Evolutionary conservation across 371 early-diverging fungal genomes (phyloP).

Genomic region (Mucor ambiguus): DNA sequence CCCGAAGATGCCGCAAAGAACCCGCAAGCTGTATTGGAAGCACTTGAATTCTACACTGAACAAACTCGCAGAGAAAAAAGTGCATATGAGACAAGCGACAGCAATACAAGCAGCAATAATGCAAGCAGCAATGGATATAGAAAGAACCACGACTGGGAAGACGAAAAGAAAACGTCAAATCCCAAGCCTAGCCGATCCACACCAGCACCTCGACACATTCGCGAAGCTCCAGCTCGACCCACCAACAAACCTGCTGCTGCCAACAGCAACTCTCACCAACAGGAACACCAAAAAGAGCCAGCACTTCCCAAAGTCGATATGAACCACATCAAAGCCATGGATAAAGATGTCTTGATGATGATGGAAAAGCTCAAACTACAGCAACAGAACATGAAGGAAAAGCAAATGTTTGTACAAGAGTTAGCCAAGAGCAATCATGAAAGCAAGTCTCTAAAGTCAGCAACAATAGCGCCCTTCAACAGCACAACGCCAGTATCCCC

Average conservation of each 20-base stretch:
- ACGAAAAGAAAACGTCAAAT: conserved; percentile 15
- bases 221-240: conserved; percentile 23
- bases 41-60: conserved; percentile 95
- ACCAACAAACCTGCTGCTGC: not conserved
- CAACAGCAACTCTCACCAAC: not conserved
- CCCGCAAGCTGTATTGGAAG: conserved; percentile 97
- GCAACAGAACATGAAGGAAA: conserved; percentile 4
- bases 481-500: conserved; percentile 8
- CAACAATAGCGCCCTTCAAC: not conserved
- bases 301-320: conserved; percentile 12
- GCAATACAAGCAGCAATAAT: not conserved
- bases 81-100: conserved; percentile 32
- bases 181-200: conserved; percentile 31
- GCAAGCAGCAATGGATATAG: not conserved
- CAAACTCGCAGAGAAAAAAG: conserved; percentile 57
- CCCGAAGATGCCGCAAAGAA: conserved; percentile 95
- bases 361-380: conserved; percentile 24
- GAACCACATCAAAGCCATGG: conserved; percentile 11
- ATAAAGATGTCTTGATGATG: conserved; percentile 20
- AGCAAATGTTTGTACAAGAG: not conserved
- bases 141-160: conserved; percentile 4
- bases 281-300: not conserved
- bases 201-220: conserved; percentile 29
- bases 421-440: not conserved
- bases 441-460: not conserved